Percentiles rank a stretch among this genome's conserved stretches.
These are phyloP conservation scores for Posidonia oceanica DNA, from an alignment of 116 monocot genomes.

Conservation along the genomic window DNA sequence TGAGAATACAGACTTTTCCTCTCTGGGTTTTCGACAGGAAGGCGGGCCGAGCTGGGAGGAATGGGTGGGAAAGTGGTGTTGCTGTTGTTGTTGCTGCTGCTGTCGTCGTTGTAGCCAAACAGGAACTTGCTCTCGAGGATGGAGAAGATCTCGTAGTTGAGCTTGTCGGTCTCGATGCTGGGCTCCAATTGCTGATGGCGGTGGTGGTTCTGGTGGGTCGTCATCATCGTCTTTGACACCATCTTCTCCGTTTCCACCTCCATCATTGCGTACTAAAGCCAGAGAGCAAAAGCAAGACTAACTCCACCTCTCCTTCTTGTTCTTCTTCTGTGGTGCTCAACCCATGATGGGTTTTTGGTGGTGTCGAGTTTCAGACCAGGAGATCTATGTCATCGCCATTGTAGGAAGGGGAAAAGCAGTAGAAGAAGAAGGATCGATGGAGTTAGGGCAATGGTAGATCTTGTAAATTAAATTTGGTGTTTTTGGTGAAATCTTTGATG, in stretches of 20 bases:
- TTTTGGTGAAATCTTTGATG: too few species aligned
- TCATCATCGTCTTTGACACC: not conserved
- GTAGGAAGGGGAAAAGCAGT: too few species aligned
- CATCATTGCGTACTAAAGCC: not conserved
- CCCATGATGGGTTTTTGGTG: too few species aligned
- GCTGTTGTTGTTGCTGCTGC: not conserved
- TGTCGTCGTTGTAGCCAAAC: slow-evolving; percentile 55
- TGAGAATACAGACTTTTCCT: slow-evolving; percentile 65
- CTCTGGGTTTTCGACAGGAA: slow-evolving; percentile 29
- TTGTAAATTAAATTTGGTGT: too few species aligned
- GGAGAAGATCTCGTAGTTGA: slow-evolving; percentile 93
- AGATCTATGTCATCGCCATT: too few species aligned
- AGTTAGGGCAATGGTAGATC: too few species aligned
- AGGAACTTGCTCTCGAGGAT: slow-evolving; percentile 90
- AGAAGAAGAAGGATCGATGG: too few species aligned
- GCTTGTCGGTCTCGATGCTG: slow-evolving; percentile 66
- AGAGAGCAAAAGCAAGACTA: too few species aligned
- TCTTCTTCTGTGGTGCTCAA: too few species aligned
- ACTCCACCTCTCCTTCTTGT: not conserved
- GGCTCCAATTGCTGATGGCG: slow-evolving; percentile 16
- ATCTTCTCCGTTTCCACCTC: slow-evolving; percentile 4
- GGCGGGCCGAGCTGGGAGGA: slow-evolving; percentile 1
- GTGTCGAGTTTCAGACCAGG: too few species aligned
- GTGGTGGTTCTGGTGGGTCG: not conserved
- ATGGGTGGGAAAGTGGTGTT: slow-evolving; percentile 1